Evolutionary conservation across 371 early-diverging fungal species (phyloP), one percentile per base, ranked within the genome.

Genomic region (Mucor plumbeus): DNA sequence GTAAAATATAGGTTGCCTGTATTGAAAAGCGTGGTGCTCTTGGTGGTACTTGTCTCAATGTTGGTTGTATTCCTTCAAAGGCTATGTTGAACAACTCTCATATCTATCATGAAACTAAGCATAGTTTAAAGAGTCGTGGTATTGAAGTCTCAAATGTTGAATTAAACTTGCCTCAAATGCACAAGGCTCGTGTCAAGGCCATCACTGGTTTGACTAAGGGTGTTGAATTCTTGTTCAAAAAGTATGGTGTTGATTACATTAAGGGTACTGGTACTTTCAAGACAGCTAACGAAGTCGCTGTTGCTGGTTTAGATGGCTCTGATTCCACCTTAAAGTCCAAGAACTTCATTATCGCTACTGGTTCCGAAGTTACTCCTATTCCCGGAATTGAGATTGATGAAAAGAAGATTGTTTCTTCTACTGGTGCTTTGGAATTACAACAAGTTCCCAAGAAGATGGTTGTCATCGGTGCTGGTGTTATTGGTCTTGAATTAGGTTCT

Each of bases 21-120:
- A 89, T 98, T 63, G 98, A 99, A 85, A 95, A 94, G 84, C 95
- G 99, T 68, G 98, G 96, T 39, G 68, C 95, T 35, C 88, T 99
- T 15, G 99, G 99, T 74, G 99, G 99, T 65, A 99, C 99, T 44
- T 99, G 99, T 84, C 83, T 99, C 72, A 99, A 99, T 79, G 97
- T 98, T 50, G 99, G 99, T 53, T 99, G 99, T 87, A 99, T 99
- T 82, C 99, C 99, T 39, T 98, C 98, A 68, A 99, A 99, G 86
- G 93, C 99, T 65, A 91, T 99, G 79, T 90, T 99, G 77, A 89
- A 99, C 91, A 97, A 98, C 90, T 95, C 98, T 40, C 98, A 99
- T 88, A 86, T 97, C 59, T 96, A 91, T 80, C 98, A 99, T 78
- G 86, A 91, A 80, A 93, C 98, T 57, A 80, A 93, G 74, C 97